Base-by-base conservation (phyloP, 2,329 filamentous ascomycete species). In the Alternaria rosae region DNA sequence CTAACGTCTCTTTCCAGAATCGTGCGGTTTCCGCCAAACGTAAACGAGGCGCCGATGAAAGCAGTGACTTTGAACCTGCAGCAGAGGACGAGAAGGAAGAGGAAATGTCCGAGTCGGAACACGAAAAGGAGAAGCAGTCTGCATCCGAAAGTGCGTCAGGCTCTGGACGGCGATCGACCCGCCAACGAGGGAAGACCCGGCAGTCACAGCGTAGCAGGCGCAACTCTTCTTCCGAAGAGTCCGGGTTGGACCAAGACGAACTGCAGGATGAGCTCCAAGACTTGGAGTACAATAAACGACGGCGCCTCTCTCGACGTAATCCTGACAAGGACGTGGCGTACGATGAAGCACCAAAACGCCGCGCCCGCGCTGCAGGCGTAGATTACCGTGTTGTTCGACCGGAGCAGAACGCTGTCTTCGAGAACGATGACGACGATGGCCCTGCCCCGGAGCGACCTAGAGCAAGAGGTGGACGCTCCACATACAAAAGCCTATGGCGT, bases 311-410 rank as follows among this genome's bases (percentile, higher is more conserved):
- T 15, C 75, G 78, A 53, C 69, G 69, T 13, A 57, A 69, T 13
- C 71, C 72, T 4, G 76, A 78, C 61, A 86, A 57, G 79, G 86
- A 67, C 80, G 82, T 67, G 77, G 83, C 62, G 72, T 86, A 67
- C 82, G 87, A 68, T 85, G 87, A 17, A 81, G 85, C 60, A 80
- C 86, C 69, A 84, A 91, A 68, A 64, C 91, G 74, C 84, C 91
- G 80, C 80, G 87, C 88, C 32, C 90, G 91, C 68, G 85, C 87
- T 50, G 85, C 87, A 44, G 64, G 64, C 5, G 91, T 95, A 28
- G 92, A 97, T 77, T 98, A 98, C 79, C 91, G 91, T 59, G 92
- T 97, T 74, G 88, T 92, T 44, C 89, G 92, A 1, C 89, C 94
- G 42, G 90, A 93, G 66, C 83, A 89, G 41, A 82, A 87, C 17